phyloP scores from a whole-genome alignment of 371 early-diverging fungal genomes.

The Parasitella parasitica region DNA sequence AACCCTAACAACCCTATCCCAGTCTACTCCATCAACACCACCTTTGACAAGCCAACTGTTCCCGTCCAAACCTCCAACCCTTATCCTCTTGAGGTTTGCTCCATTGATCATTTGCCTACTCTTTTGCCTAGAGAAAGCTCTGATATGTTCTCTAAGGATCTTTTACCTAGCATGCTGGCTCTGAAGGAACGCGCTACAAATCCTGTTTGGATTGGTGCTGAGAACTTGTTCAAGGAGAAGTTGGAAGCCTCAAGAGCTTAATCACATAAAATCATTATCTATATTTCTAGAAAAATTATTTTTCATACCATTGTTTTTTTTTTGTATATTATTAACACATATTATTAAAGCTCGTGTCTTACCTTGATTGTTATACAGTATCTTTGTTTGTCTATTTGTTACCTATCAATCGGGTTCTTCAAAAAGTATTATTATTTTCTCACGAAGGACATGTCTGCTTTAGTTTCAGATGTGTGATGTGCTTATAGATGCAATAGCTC shows the following conservation, averaged over 20 bases:
- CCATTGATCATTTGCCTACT: slow-evolving; percentile 96
- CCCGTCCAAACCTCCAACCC: slow-evolving; percentile 62
- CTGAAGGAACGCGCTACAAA: slow-evolving; percentile 61
- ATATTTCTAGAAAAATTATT: neutral
- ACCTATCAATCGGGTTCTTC: no score
- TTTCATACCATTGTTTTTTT: neutral
- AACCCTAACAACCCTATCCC: slow-evolving; percentile 97
- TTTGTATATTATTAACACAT: neutral
- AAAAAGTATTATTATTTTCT: no score
- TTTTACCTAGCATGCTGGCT: slow-evolving; percentile 81
- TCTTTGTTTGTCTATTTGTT: no score
- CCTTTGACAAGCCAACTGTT: slow-evolving; percentile 90
- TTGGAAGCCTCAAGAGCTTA: slow-evolving; percentile 44
- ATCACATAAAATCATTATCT: neutral
- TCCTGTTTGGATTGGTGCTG: slow-evolving; percentile 88
- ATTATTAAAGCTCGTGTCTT: no score
- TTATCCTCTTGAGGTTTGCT: slow-evolving; percentile 81
- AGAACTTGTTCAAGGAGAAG: slow-evolving; percentile 80
- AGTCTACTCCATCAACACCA: slow-evolving; percentile 86
- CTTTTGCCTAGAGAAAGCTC: slow-evolving; percentile 92
- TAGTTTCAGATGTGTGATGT: no score
- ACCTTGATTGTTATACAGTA: no score
- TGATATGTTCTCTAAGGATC: slow-evolving; percentile 81
- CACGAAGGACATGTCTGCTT: no score
- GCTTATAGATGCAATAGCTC: no score